Evolutionary conservation across 108 stramenopile genomes (phyloP).

Genomic region (Nitzschia inconspicua): DNA sequence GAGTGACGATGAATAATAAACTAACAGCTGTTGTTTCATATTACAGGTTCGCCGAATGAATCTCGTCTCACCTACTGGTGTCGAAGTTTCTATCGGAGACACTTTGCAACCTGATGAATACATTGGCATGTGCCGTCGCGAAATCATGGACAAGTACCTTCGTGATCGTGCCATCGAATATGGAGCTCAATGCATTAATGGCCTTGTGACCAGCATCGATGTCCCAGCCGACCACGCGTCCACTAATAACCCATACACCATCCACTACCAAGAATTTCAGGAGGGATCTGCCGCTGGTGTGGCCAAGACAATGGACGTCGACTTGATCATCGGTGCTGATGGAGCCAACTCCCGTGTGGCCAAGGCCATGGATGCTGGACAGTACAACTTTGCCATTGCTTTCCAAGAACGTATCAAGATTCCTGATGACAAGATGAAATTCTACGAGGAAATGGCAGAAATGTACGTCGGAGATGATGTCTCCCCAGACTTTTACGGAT

Average conservation of each 20-base stretch:
- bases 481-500: slow-evolving; percentile 97
- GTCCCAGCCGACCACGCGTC: slow-evolving; percentile 83
- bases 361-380: slow-evolving; percentile 97
- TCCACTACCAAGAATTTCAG: slow-evolving; percentile 84
- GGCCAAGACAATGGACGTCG: slow-evolving; percentile 82
- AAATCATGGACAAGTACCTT: slow-evolving; percentile 95
- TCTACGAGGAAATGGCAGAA: slow-evolving; percentile 98
- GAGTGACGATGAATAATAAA: no score
- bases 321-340: slow-evolving; percentile 94
- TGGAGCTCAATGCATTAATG: slow-evolving; percentile 91
- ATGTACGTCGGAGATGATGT: slow-evolving; percentile 99
- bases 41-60: slow-evolving; percentile 94
- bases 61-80: slow-evolving; percentile 94
- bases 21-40: neutral
- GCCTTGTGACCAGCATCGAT: slow-evolving; percentile 92
- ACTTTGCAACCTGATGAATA: slow-evolving; percentile 96
- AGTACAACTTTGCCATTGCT: slow-evolving; percentile 98
- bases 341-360: slow-evolving; percentile 98
- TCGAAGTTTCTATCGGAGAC: slow-evolving; percentile 96
- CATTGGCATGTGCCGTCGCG: slow-evolving; percentile 99
- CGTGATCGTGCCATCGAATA: slow-evolving; percentile 94
- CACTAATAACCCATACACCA: slow-evolving; percentile 70
- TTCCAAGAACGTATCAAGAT: slow-evolving; percentile 99
- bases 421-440: slow-evolving; percentile 94
- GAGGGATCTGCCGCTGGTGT: slow-evolving; percentile 69